Conservation (phyloP, 306 rosid species). For the Calophaca sinica region DNA sequence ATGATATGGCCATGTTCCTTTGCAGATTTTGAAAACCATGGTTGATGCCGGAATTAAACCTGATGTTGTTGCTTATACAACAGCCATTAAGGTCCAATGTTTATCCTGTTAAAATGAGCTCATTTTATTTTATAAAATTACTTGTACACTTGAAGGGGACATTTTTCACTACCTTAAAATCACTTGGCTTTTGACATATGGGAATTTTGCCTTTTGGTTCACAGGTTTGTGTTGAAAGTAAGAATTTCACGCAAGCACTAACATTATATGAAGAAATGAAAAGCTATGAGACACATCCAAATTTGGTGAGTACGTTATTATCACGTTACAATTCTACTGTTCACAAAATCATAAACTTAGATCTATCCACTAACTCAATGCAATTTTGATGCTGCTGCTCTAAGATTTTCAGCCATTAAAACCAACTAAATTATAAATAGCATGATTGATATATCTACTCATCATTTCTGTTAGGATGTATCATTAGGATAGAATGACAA, state of each 20-base stretch:
- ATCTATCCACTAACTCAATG: conserved; percentile 23
- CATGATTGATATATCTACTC: conserved; percentile 7
- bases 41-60: conserved; percentile 75
- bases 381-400: conserved; percentile 36
- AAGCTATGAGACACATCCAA: conserved; percentile 72
- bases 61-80: conserved; percentile 86
- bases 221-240: conserved; percentile 82
- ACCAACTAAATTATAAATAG: conserved; percentile 33
- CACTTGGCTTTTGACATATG: conserved; percentile 30
- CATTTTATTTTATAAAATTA: conserved; percentile 38
- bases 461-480: conserved; percentile 4
- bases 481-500: background rate
- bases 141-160: conserved; percentile 20
- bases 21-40: conserved; percentile 85
- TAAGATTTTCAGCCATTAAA: conserved; percentile 27
- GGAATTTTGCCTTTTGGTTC: conserved; percentile 50
- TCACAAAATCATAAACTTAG: conserved; percentile 39
- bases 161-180: conserved; percentile 30
- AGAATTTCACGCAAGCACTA: conserved; percentile 68
- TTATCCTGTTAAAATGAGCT: conserved; percentile 41
- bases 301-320: conserved; percentile 67
- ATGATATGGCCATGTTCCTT: conserved; percentile 47
- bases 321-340: conserved; percentile 36
- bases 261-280: conserved; percentile 83
- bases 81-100: conserved; percentile 80